Evolutionary conservation across 805 yeast genomes (phyloP), one percentile per base, ranked within the genome.

Genomic region (Candida piceae): DNA sequence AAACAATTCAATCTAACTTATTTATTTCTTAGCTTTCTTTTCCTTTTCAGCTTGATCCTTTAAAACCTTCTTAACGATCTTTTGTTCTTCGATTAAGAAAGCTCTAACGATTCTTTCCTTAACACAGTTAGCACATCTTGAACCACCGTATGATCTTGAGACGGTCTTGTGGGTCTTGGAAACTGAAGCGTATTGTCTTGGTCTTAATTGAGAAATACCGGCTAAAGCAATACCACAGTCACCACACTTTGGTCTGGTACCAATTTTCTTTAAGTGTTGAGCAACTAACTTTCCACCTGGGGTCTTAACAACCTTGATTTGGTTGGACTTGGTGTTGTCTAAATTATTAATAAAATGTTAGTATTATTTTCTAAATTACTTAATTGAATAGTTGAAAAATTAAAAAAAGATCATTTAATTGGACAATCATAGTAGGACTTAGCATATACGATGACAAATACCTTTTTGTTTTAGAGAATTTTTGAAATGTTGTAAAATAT

Each of bases 261-360:
- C 95, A 58, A 66, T 65, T 81, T 88, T 88, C 84, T 86, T 86
- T 66, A 87, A 77, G 78, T 93, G 98, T 74, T 89, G 96, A 67
- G 96, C 96, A 69, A 88, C 82, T 74, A 93, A 82, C 74, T 83
- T 84, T 69, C 97, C 97, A 81, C 99, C 99, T 74, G 99, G 98
- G 75, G 99, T 93, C 86, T 90, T 93, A 64, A 90, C 95, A 74
- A 90, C 95, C 89, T 85, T 90, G 80, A 93, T 90, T 80, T 84
- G 86, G 96, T 93, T 93, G 62, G 98, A 93, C 74, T 82, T 84
- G 83, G 98, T 89, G 95, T 93, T 93, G 96, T 88, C 94, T 85
- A 61, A 46, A 48, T 16, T 30, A 38, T 29, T 7, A 29, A 23
- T 18, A 8, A 18, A 21, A 44, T 41, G 53, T 46, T 50, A 52